These are phyloP conservation scores for Ogataea dorogensis DNA, from an alignment of 805 yeast genomes.

Conservation along the genomic window DNA sequence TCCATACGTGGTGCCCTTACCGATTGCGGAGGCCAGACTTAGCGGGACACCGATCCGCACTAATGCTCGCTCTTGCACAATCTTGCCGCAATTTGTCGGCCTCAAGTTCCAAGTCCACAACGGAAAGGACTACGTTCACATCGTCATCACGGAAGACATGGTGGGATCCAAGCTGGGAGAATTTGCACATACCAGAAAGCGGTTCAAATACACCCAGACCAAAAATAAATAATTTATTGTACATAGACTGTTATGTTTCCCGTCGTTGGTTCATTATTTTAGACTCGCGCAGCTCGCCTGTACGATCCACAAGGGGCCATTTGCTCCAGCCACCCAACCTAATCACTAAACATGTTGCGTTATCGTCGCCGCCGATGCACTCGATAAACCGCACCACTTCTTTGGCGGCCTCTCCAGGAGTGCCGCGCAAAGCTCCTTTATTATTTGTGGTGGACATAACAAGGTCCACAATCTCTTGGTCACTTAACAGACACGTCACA, in stretches of 20 bases:
- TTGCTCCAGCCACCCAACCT: conserved; percentile 89
- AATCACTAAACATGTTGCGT: conserved; percentile 87
- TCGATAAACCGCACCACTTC: conserved; percentile 83
- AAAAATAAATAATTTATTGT: conserved; percentile 48
- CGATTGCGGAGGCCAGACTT: conserved; percentile 80
- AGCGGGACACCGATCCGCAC: conserved; percentile 88
- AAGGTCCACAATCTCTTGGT: conserved; percentile 89
- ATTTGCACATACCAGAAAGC: conserved; percentile 91
- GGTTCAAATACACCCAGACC: conserved; percentile 76
- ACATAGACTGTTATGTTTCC: conserved; percentile 14
- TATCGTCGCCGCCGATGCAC: conserved; percentile 89
- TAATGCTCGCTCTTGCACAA: conserved; percentile 93
- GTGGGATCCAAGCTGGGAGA: conserved; percentile 95
- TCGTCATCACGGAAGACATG: conserved; percentile 90
- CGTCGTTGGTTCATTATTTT: conserved; percentile 38
- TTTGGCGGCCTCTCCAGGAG: conserved; percentile 82
- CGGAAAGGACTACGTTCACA: conserved; percentile 89
- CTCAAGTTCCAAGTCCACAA: conserved; percentile 92
- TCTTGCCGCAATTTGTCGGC: conserved; percentile 94
- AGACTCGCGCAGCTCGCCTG: conserved; percentile 78
- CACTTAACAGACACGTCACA: conserved; percentile 72
- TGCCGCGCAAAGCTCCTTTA: conserved; percentile 65
- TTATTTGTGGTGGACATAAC: conserved; percentile 65
- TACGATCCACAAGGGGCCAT: conserved; percentile 83
- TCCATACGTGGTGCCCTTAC: conserved; percentile 92